Base-by-base conservation (phyloP, 2,329 filamentous ascomycete species). In the Fusarium continuum region DNA sequence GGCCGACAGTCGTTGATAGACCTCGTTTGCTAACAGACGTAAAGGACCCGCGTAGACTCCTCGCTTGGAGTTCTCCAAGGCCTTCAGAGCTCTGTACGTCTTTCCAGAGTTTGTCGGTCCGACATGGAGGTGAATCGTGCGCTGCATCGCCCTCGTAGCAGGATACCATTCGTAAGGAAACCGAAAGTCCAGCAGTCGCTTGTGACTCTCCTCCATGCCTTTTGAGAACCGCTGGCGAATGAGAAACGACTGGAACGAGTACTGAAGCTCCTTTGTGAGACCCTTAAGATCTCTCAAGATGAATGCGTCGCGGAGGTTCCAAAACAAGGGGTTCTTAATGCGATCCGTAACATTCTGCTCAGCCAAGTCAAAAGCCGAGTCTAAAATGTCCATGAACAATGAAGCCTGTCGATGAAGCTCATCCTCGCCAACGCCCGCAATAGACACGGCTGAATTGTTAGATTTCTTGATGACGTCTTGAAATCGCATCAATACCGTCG, bases 21-120 rank as follows among this genome's bases (percentile, higher is more conserved):
- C 90, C 76, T 99, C 95, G 71, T 97, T 93, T 1, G 95, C 95
- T 23, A 99, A 82, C 40, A 99, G 79, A 43, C 95, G 86, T 38
- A 99, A 79, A 0, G 95, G 95, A 0, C 96, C 95, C 4, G 94
- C 92, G 74, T 98, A 99, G 44, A 97, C 88, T 32, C 95, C 95
- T 8, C 82, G 84, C 25, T 88, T 83, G 3, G 90, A 89, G 44
- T 86, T 82, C 74, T 97, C 92, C 10, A 99, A 83, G 11, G 90
- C 88, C 77, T 96, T 89, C 63, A 99, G 79, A 1, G 95, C 96
- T 73, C 93, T 90, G 73, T 98, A 99, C 0, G 96, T 99, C 81
- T 99, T 99, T 54, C 95, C 95, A 1, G 95, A 98, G 76, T 99
- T 99, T 3, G 95, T 99, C 2, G 95, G 95, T 0, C 95, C 95